Base-by-base conservation (phyloP, 1,284 basidiomycete species). In the Leccinum fuscescens region DNA sequence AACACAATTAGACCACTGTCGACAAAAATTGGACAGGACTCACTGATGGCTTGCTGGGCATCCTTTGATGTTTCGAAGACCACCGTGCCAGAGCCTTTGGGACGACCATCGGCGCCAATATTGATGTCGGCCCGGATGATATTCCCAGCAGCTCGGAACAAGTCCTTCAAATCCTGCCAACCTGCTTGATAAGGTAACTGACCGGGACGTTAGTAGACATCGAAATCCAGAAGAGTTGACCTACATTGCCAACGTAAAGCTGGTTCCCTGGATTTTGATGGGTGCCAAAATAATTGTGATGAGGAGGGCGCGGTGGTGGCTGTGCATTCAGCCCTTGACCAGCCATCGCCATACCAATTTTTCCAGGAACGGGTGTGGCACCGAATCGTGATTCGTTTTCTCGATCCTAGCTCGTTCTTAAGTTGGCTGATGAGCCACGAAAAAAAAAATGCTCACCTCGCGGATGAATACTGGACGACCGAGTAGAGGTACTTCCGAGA, bases 111-210 rank as follows among this genome's bases (percentile, higher is more conserved):
- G 17, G 88, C 86, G 61, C 88, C 90, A 67, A 95, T 91, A 69
- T 95, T 94, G 68, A 98, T 91, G 73, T 99, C 96, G 59, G 96
- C 94, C 44, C 96, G 87, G 62, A 97, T 86, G 68, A 98, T 94
- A 71, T 92, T 93, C 27, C 96, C 96, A 44, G 96, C 93, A 33
- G 92, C 86, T 58, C 96, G 88, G 87, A 98, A 98, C 33, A 98
- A 80, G 74, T 98, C 96, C 75, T 98, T 99, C 61, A 99, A 81
- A 73, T 99, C 96, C 76, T 99, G 96, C 96, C 96, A 99, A 44
- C 94, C 94, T 33, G 94, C 94, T 76, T 95, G 93, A 71, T 93
- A 93, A 1, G 96, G 96, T 22, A 98, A 77, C 94, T 97, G 68
- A 37, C 52, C 6, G 35, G 22, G 35, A 37, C 11, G 46, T 65